phyloP scores from a whole-genome alignment of 2,329 filamentous ascomycete genomes.

The Helotiales sp. region DNA sequence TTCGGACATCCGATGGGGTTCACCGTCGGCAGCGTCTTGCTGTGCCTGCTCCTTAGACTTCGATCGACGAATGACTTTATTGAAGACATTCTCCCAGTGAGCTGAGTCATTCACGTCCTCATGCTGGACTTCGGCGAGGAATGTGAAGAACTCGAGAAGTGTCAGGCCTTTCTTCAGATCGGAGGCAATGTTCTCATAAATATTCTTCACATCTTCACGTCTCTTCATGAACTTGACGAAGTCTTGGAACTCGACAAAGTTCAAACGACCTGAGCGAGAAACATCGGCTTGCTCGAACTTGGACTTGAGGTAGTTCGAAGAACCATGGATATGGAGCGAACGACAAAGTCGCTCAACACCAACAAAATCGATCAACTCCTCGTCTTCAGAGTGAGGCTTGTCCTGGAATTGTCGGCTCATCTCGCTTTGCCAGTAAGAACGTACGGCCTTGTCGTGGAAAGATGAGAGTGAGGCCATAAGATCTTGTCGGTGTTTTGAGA shows the following conservation, averaged over 20 bases:
- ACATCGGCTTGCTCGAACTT: conserved; percentile 77
- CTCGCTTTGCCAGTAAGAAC: conserved; percentile 83
- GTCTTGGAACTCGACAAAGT: conserved; percentile 79
- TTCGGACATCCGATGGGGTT: conserved; percentile 71
- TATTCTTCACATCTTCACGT: conserved; percentile 76
- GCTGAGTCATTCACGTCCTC: conserved; percentile 70
- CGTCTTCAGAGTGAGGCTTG: conserved; percentile 55
- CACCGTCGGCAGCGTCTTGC: conserved; percentile 50
- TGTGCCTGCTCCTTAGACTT: conserved; percentile 52
- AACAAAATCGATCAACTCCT: conserved; percentile 75
- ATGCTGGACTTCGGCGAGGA: conserved; percentile 74
- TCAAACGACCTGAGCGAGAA: conserved; percentile 67
- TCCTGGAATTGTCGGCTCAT: conserved; percentile 72
- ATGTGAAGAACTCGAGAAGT: conserved; percentile 73
- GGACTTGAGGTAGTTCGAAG: conserved; percentile 71
- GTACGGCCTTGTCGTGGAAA: conserved; percentile 81
- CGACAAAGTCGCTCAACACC: conserved; percentile 85
- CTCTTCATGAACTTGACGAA: conserved; percentile 86
- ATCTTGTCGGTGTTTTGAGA: conserved; percentile 85
- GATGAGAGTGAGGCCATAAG: conserved; percentile 89
- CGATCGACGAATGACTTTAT: conserved; percentile 67
- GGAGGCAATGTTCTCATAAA: conserved; percentile 68
- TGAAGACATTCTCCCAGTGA: conserved; percentile 75
- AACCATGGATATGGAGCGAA: conserved; percentile 89
- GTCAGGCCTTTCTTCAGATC: conserved; percentile 70